Evolutionary conservation across 345 rosid species (phyloP), one percentile per base, ranked within the genome.

Genomic region (Lepidium didymum): DNA sequence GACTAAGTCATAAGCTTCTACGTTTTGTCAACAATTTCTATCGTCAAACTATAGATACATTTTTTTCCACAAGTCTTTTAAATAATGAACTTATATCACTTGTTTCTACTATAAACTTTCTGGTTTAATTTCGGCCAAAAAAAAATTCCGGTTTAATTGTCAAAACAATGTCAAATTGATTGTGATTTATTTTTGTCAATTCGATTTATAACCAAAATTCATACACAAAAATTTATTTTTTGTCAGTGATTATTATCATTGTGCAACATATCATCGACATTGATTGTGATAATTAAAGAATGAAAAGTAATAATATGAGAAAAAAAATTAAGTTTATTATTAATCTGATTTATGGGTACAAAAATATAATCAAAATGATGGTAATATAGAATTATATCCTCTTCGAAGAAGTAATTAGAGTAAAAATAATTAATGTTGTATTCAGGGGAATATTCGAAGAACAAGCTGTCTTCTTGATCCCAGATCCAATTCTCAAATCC

Each of bases 401-500:
- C 57, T 15, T 58, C 7, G 53, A 67, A 44, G 73, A 67, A 1
- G 50, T 59, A 15, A 67, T 11, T 29, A 55, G 36, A 15, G 74
- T 68, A 62, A 31, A 37, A 47, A 25, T 68, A 68, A 62, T 55
- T 19, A 55, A 68, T 23, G 44, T 57, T 57, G 58, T 40, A 35
- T 57, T 78, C 72, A 21, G 58, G 14, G 50, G 64, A 73, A 62
- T 65, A 75, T 77, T 78, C 81, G 9, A 62, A 59, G 31, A 75
- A 56, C 9, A 79, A 68, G 59, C 65, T 62, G 77, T 77, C 84
- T 76, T 77, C 84, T 76, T 79, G 77, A 71, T 64, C 73, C 29
- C 21, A 67, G 23, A 68, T 64, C 72, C 77, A 70, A 47, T 56
- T 78, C 76, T 64, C 83, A 79, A 53, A 16, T 59, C 56, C 73